These are phyloP conservation scores for Fusarium sambucinum DNA, from an alignment of 2,329 filamentous ascomycete species.

Conservation along the genomic window DNA sequence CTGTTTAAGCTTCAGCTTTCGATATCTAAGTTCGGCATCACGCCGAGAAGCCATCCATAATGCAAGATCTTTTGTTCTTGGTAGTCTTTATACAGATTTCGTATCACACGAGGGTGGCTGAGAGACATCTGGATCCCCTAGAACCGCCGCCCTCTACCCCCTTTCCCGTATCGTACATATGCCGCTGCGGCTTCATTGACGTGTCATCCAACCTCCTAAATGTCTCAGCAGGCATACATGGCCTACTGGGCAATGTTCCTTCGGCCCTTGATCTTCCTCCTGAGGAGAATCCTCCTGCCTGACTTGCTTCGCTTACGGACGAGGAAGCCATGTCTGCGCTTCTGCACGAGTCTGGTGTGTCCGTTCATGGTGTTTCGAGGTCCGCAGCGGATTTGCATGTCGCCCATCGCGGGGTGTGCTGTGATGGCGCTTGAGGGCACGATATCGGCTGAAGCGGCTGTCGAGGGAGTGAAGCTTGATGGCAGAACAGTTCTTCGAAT, in stretches of 20 bases:
- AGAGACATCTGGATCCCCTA: slow-evolving; percentile 2
- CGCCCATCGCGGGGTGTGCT: slow-evolving; percentile 64
- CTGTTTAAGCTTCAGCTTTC: slow-evolving; percentile 11
- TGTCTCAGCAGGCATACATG: not conserved
- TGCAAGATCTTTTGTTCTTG: slow-evolving; percentile 26
- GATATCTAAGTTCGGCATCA: slow-evolving; percentile 19
- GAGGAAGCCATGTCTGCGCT: slow-evolving; percentile 70
- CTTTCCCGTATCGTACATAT: slow-evolving; percentile 44
- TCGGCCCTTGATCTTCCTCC: slow-evolving; percentile 66
- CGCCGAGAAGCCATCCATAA: slow-evolving; percentile 5
- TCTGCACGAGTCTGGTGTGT: slow-evolving; percentile 67
- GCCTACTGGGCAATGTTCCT: slow-evolving; percentile 50
- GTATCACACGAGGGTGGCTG: slow-evolving; percentile 33
- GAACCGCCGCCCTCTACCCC: slow-evolving; percentile 27
- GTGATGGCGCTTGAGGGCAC: slow-evolving; percentile 62
- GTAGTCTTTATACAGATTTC: slow-evolving; percentile 42
- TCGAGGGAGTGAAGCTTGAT: slow-evolving; percentile 50
- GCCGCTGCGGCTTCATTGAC: slow-evolving; percentile 12
- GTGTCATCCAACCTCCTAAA: slow-evolving; percentile 11
- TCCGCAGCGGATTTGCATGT: slow-evolving; percentile 67
- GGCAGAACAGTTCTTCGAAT: slow-evolving; percentile 50
- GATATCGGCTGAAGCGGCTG: slow-evolving; percentile 56
- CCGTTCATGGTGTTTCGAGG: slow-evolving; percentile 69
- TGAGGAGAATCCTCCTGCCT: slow-evolving; percentile 65
- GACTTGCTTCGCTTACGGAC: slow-evolving; percentile 62